Conservation (phyloP, 257 asterid genomes). For the Plectranthus barbatus region DNA sequence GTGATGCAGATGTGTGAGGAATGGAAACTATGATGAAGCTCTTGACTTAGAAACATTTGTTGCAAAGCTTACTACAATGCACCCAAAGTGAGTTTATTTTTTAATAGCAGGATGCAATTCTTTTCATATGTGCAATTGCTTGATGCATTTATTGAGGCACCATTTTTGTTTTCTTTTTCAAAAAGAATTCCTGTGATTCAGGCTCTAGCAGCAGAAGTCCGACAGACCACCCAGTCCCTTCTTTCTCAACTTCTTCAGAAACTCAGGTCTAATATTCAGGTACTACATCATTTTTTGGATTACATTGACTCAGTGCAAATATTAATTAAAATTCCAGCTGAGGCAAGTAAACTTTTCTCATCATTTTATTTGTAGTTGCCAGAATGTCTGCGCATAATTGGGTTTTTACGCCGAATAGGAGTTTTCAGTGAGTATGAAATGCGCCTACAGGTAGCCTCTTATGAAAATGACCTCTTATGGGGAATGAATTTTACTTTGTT, state of each 20-base stretch:
- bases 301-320: slow-evolving; percentile 2
- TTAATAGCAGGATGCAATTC: slow-evolving; percentile 8
- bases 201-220: slow-evolving; percentile 88
- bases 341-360: slow-evolving; percentile 2
- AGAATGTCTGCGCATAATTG: slow-evolving; percentile 94
- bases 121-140: slow-evolving; percentile 17
- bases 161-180: slow-evolving; percentile 25
- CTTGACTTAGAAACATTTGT: slow-evolving; percentile 95
- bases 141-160: slow-evolving; percentile 26
- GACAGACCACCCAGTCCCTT: slow-evolving; percentile 91
- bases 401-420: slow-evolving; percentile 91
- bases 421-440: slow-evolving; percentile 90
- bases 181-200: slow-evolving; percentile 90
- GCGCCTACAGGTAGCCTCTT: slow-evolving; percentile 75
- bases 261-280: slow-evolving; percentile 97
- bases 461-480: not conserved
- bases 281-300: slow-evolving; percentile 17
- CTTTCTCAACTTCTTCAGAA: slow-evolving; percentile 92
- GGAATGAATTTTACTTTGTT: not conserved
- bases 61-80: slow-evolving; percentile 82
- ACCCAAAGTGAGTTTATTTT: slow-evolving; percentile 73
- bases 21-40: slow-evolving; percentile 97
- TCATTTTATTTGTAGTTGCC: slow-evolving; percentile 54
- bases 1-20: slow-evolving; percentile 74
- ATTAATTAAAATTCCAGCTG: not conserved